Evolutionary conservation across 208 protist genomes (phyloP), one percentile per base, ranked within the genome.

Genomic region (Wallacemonas rigidus): DNA sequence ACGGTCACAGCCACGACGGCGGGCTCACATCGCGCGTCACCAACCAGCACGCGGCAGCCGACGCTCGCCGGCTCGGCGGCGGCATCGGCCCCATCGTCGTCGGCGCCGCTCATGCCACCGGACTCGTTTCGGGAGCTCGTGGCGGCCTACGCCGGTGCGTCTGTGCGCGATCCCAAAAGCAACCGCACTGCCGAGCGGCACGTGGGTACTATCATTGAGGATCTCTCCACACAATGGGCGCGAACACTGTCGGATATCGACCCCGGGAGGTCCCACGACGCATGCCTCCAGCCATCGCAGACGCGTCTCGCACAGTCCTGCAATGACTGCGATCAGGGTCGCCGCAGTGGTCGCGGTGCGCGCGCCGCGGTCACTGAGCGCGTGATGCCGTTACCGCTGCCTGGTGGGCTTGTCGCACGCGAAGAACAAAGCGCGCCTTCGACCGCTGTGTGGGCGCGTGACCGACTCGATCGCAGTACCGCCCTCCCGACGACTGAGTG

Each of bases 361-460:
- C 9, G 1, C 11, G 53, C 8, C 56, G 56, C 36, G 7, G 5
- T 26, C 35, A 8, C 56, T 58, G 54, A 11, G 54, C 57, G 60
- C 8, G 60, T 41, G 43, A 65, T 65, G 60, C 60, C 60, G 12
- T 41, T 65, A 0, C 60, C 60, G 36, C n/a, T 65, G 41, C 60
- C 60, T 3, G 60, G 60, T 36, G 60, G 60, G 3, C 7, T 35
- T 8, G 40, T 41, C 2, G 60, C 14, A 35, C 60, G 60, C 3
- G 8, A 5, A 4, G 40, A 15, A 12, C 60, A 36, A 5, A 41
- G 50, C 36, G 43, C n/a, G 41, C 38, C 3, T 14, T 1, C n/a
- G 3, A n/a, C 7, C n/a, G 36, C 60, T 6, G 60, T 65, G 41
- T 65, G 60, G 60, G 60, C 60, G 7, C 36, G 60, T 8, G 60